Evolutionary conservation across 2,329 filamentous ascomycete species (phyloP), one percentile per base, ranked within the genome.

Genomic region (Xylariaceae sp.): DNA sequence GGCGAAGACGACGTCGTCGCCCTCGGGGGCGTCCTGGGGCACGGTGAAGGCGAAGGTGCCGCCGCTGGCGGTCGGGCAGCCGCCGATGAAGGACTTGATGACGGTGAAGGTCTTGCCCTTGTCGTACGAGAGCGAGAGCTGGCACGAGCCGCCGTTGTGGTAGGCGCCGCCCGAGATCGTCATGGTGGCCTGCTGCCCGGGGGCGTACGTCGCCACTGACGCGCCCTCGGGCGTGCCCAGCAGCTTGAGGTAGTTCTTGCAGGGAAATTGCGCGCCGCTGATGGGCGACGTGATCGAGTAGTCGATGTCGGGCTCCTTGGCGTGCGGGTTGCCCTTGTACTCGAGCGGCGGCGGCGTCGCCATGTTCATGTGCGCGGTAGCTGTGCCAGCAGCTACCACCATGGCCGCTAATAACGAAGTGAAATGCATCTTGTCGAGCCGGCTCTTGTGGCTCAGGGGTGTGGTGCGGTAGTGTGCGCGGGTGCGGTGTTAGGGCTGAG

Each of bases 101-200:
- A 87, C 85, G 40, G 71, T 77, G 65, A 83, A 90, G 14, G 73
- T 75, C 36, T 65, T 59, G 29, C 82, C 83, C 42, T 74, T 66
- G 61, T 90, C 82, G 59, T 81, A 85, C 19, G 80, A 84, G 18
- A 90, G 65, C 3, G 79, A 75, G 29, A 85, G 65, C 61, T 92
- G 85, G 61, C 84, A 89, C 8, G 78, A 85, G 25, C 84, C 84
- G 24, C 84, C 83, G 23, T 67, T 64, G 61, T 87, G 83, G 33
- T 58, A 58, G 29, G 77, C 75, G 32, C 70, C 70, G 22, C 83
- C 83, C 38, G 60, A 61, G 34, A 89, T 63, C 38, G 69, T 73
- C 59, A 88, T 68, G 44, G 73, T 72, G 59, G 84, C 77, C 18
- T 63, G 58, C 36, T 67, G 57, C 21, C 84, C 84, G 5, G 78